Evolutionary conservation across 768 basidiomycete genomes (phyloP).

Genomic region (Thelephora aurantiotincta): DNA sequence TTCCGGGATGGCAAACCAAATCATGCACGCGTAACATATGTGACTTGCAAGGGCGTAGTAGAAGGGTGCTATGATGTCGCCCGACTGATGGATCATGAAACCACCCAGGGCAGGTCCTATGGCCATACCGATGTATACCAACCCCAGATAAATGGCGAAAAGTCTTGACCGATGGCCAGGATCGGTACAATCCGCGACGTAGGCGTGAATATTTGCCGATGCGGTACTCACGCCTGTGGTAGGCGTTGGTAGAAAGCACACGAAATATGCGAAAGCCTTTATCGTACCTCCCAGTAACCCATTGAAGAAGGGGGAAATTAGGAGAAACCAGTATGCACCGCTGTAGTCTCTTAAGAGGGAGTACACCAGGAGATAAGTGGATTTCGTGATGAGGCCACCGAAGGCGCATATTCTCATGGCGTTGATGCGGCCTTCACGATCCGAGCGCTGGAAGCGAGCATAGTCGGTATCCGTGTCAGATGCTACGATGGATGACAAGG

Average conservation of each 20-base stretch:
- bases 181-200: constrained; percentile 64
- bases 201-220: constrained; percentile 43
- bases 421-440: constrained; percentile 56
- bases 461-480: neutral
- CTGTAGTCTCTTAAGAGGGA: no score
- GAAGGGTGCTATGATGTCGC: constrained; percentile 49
- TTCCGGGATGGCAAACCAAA: constrained; percentile 62
- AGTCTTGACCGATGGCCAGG: no score
- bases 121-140: constrained; percentile 59
- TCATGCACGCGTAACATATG: no score
- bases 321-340: no score
- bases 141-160: constrained; percentile 54
- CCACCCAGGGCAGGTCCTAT: constrained; percentile 65
- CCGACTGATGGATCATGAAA: constrained; percentile 44
- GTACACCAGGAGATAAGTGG: no score
- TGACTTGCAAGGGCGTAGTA: constrained; percentile 40
- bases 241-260: constrained; percentile 11
- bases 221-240: constrained; percentile 35
- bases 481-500: no score
- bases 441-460: no score
- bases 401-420: constrained; percentile 50
- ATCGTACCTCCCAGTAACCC: constrained; percentile 70
- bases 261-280: constrained; percentile 5
- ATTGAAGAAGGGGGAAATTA: constrained; percentile 49
- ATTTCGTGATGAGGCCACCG: constrained; percentile 48